Conservation (phyloP, 148 eudicot species). For the Amaranthus palmeri region DNA sequence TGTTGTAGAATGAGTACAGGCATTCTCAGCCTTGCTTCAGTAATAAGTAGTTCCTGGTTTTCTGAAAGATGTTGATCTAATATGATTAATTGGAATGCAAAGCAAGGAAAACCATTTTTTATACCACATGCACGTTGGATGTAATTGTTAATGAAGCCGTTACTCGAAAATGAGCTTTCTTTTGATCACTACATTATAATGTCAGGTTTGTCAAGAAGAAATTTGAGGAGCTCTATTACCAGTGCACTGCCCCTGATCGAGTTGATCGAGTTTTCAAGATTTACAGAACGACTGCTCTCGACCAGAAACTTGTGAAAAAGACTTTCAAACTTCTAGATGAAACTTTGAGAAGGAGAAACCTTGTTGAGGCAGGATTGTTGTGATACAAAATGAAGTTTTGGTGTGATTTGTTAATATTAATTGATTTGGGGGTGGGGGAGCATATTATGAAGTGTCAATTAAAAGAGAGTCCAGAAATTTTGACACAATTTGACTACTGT, state of each 20-base stretch:
- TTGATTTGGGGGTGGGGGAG: slow-evolving; percentile 7
- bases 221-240: slow-evolving; percentile 93
- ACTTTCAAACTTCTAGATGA: slow-evolving; percentile 93
- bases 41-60: neutral
- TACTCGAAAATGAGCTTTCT: slow-evolving; percentile 10
- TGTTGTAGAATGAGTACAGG: neutral
- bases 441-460: slow-evolving; percentile 13
- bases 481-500: slow-evolving; percentile 13
- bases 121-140: slow-evolving; percentile 1
- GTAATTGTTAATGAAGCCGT: neutral
- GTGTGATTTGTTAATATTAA: slow-evolving; percentile 20
- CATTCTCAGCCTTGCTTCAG: slow-evolving; percentile 5
- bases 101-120: neutral
- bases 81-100: neutral
- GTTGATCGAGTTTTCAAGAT: slow-evolving; percentile 93
- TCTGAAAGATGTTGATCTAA: neutral
- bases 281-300: slow-evolving; percentile 92
- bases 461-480: slow-evolving; percentile 9
- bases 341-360: slow-evolving; percentile 92
- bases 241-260: slow-evolving; percentile 78
- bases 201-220: slow-evolving; percentile 90
- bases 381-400: slow-evolving; percentile 30
- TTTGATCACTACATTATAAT: neutral
- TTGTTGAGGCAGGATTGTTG: slow-evolving; percentile 87
- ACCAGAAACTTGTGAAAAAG: slow-evolving; percentile 93